Conservation (phyloP, 768 basidiomycete genomes). For the Ramaria sp. region DNA sequence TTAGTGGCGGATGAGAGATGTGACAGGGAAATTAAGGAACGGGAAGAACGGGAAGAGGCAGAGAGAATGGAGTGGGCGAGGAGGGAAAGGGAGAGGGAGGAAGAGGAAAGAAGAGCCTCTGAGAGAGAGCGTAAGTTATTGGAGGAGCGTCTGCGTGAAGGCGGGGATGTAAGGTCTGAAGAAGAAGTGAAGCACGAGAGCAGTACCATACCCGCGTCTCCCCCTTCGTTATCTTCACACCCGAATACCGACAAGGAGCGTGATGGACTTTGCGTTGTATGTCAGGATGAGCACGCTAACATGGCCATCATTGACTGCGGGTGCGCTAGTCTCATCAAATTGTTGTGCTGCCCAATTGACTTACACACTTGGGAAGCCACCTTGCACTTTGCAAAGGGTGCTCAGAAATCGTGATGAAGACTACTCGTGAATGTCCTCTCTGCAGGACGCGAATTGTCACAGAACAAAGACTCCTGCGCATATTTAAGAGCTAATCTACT, state of each 20-base stretch:
- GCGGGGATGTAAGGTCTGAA: neutral
- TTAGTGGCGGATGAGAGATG: constrained; percentile 55
- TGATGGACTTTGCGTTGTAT: constrained; percentile 79
- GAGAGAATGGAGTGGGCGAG: constrained; percentile 21
- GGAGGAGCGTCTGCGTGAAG: neutral
- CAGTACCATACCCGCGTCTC: constrained; percentile 9
- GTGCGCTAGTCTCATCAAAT: constrained; percentile 30
- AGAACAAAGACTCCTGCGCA: constrained; percentile 67
- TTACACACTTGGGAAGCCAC: constrained; percentile 37
- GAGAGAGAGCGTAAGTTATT: constrained; percentile 5
- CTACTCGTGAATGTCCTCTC: constrained; percentile 80
- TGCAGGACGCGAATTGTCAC: constrained; percentile 86
- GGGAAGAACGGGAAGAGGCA: constrained; percentile 30
- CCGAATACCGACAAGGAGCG: constrained; percentile 28
- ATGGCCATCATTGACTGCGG: constrained; percentile 94
- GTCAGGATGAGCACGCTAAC: constrained; percentile 90
- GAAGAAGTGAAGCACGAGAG: neutral
- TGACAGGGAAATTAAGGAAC: constrained; percentile 40
- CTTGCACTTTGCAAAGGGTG: constrained; percentile 69
- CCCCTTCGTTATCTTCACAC: constrained; percentile 21
- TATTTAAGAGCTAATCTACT: constrained; percentile 41
- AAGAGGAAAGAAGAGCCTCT: constrained; percentile 14
- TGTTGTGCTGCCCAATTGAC: neutral
- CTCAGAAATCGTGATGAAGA: constrained; percentile 68
- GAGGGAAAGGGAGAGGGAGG: constrained; percentile 10